These are phyloP conservation scores for Lineolata rhizophorae DNA, from an alignment of 495 filamentous ascomycete genomes.

Conservation along the genomic window DNA sequence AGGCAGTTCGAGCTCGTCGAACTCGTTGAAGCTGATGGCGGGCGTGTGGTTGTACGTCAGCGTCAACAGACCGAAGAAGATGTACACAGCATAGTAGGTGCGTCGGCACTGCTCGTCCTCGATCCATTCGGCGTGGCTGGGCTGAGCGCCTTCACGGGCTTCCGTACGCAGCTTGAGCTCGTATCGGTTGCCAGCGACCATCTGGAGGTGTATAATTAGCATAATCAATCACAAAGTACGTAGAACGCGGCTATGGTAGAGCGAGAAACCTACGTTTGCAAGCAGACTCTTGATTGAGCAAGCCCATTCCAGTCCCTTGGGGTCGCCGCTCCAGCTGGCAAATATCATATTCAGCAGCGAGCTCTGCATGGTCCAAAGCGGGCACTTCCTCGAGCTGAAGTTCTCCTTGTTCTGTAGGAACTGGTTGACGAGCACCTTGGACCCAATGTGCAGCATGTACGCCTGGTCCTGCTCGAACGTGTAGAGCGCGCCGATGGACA, in stretches of 20 bases:
- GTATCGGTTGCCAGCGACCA: constrained; percentile 94
- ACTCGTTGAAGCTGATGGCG: constrained; percentile 92
- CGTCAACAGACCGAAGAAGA: constrained; percentile 94
- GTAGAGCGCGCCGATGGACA: constrained; percentile 92
- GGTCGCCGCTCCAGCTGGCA: constrained; percentile 96
- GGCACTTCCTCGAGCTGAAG: constrained; percentile 96
- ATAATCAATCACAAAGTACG: background rate
- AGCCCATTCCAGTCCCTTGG: constrained; percentile 95
- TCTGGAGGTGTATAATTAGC: constrained; percentile 30
- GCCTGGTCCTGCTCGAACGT: constrained; percentile 93
- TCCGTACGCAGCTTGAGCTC: constrained; percentile 84
- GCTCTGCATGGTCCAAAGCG: constrained; percentile 93
- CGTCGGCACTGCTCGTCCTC: constrained; percentile 91
- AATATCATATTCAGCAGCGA: constrained; percentile 96
- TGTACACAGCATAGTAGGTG: constrained; percentile 97
- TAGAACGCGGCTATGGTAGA: too few species aligned
- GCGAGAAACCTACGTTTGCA: constrained; percentile 48
- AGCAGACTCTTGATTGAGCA: constrained; percentile 96
- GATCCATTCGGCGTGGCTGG: constrained; percentile 79
- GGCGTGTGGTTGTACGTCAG: constrained; percentile 96
- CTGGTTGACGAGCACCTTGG: constrained; percentile 88
- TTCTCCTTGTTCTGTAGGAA: constrained; percentile 96
- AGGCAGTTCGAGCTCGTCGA: constrained; percentile 78
- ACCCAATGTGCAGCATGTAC: constrained; percentile 90
- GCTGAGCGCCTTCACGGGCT: constrained; percentile 53